Conservation (phyloP, 768 basidiomycete genomes). For the Pleurotus giganteus region DNA sequence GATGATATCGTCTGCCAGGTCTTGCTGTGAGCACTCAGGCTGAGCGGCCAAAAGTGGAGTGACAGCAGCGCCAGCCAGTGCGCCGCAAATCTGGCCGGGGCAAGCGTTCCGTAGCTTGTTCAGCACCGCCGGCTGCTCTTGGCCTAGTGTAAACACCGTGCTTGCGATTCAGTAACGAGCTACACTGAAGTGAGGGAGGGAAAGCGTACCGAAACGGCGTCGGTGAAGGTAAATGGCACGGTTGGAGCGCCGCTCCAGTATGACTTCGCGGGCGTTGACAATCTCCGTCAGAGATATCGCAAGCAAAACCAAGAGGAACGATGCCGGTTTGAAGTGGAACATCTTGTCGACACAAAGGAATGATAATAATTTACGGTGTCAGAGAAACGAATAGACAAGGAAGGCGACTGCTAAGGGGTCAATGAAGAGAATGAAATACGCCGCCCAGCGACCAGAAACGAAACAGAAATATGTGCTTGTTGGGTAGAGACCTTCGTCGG, state of each 20-base stretch:
- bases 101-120: constrained; percentile 45
- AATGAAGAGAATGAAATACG: too few relatives aligned
- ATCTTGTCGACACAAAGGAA: too few relatives aligned
- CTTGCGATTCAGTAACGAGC: neutral
- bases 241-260: neutral
- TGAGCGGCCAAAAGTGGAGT: constrained; percentile 51
- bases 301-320: too few relatives aligned
- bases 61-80: constrained; percentile 46
- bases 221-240: neutral
- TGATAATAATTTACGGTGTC: too few relatives aligned
- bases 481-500: too few relatives aligned
- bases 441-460: too few relatives aligned
- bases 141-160: too few relatives aligned
- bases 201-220: neutral
- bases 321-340: too few relatives aligned
- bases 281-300: neutral
- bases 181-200: neutral
- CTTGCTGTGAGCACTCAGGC: constrained; percentile 55
- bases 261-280: neutral
- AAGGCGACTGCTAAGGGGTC: too few relatives aligned
- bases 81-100: constrained; percentile 46
- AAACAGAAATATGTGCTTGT: too few relatives aligned
- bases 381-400: too few relatives aligned
- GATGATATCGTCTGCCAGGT: constrained; percentile 55
- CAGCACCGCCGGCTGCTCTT: constrained; percentile 48